These are phyloP conservation scores for Peronospora belbahrii DNA, from an alignment of 352 stramenopile genomes.

Conservation along the genomic window DNA sequence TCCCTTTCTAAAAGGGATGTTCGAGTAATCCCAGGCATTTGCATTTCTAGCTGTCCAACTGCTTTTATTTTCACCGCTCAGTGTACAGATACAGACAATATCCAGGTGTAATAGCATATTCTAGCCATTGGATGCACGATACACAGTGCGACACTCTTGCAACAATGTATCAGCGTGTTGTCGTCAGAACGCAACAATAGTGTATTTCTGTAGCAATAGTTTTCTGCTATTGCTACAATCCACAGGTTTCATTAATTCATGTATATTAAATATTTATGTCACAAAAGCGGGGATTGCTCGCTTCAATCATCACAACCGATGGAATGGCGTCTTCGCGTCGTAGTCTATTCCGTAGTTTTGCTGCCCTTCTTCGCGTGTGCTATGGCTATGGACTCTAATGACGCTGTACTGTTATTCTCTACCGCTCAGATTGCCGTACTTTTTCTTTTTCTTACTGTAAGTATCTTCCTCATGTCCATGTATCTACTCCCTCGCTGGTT, in stretches of 20 bases:
- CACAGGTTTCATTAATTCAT: too few relatives aligned
- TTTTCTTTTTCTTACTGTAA: slow-evolving; percentile 21
- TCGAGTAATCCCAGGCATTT: slow-evolving; percentile 30
- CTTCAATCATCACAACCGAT: slow-evolving; percentile 3
- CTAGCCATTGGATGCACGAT: too few relatives aligned
- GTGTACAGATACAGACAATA: too few relatives aligned
- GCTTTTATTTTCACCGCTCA: neutral
- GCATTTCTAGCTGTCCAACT: slow-evolving; percentile 12
- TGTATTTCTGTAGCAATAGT: too few relatives aligned
- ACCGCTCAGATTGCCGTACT: slow-evolving; percentile 12
- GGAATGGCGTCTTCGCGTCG: neutral
- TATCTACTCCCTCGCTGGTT: slow-evolving; percentile 71
- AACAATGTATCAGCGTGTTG: neutral
- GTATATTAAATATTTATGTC: neutral
- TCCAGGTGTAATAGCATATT: too few relatives aligned
- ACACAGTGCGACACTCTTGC: too few relatives aligned
- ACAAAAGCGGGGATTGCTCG: slow-evolving; percentile 4
- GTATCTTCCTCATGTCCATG: slow-evolving; percentile 37
- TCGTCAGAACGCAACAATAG: slow-evolving; percentile 6
- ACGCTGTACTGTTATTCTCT: neutral
- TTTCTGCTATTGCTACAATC: slow-evolving; percentile 3
- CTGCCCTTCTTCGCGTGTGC: neutral
- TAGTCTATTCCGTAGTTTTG: neutral
- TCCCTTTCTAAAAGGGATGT: slow-evolving; percentile 11
- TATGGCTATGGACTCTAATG: neutral